Evolutionary conservation across 1,284 basidiomycete species (phyloP).

Genomic region (Apiotrichum sp.): DNA sequence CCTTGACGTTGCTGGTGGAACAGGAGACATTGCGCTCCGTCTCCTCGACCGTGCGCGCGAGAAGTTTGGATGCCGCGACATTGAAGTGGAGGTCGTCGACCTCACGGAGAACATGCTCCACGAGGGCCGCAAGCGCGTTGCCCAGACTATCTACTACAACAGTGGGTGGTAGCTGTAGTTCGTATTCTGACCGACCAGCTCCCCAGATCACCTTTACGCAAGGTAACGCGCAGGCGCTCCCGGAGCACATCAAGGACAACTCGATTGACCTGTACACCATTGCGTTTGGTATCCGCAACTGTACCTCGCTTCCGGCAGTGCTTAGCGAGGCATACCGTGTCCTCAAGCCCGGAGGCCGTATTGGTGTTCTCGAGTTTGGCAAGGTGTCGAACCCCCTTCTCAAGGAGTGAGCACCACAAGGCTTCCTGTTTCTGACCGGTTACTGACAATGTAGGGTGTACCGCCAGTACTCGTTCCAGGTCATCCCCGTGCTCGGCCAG

Average conservation of each 20-base stretch:
- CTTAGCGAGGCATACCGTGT: conserved; percentile 87
- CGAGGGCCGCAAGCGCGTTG: conserved; percentile 84
- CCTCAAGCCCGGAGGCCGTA: conserved; percentile 91
- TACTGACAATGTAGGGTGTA: conserved; percentile 60
- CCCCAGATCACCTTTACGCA: conserved; percentile 90
- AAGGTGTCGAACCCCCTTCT: conserved; percentile 85
- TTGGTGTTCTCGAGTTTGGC: conserved; percentile 96
- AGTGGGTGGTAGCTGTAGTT: conserved; percentile 51
- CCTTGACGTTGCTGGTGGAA: conserved; percentile 96
- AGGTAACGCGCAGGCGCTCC: conserved; percentile 83
- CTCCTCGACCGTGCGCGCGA: conserved; percentile 89
- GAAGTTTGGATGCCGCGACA: conserved; percentile 79
- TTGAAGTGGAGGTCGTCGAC: conserved; percentile 84
- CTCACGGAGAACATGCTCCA: conserved; percentile 94
- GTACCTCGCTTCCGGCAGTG: conserved; percentile 85
- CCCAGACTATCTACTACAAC: conserved; percentile 92
- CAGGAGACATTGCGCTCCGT: conserved; percentile 92
- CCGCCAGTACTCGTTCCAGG: conserved; percentile 91
- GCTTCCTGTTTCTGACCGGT: not conserved
- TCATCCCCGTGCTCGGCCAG: conserved; percentile 90
- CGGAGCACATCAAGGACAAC: conserved; percentile 59
- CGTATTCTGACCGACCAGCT: conserved; percentile 57
- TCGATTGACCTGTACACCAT: conserved; percentile 96
- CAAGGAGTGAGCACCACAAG: conserved; percentile 59
- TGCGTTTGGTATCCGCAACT: conserved; percentile 97